Evolutionary conservation across 2,329 filamentous ascomycete species (phyloP).

Genomic region (Colletotrichum sp.): DNA sequence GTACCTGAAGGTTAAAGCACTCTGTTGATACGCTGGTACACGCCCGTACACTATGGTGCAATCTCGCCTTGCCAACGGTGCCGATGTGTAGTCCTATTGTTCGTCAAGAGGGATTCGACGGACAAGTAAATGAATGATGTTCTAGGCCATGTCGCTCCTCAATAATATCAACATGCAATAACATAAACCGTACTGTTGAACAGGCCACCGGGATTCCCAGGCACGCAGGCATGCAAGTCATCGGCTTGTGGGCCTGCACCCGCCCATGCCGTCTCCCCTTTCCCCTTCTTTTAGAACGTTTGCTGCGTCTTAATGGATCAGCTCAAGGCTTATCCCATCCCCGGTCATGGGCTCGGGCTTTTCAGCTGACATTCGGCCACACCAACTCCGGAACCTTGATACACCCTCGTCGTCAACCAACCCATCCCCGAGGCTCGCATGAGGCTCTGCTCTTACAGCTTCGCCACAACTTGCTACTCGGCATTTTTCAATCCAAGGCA

Average conservation of each 20-base stretch:
- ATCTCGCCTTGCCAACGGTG: background rate
- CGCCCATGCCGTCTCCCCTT: background rate
- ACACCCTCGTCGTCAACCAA: background rate
- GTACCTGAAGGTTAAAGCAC: background rate
- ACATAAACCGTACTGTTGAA: background rate
- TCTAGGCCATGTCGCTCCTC: background rate
- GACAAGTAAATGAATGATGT: background rate
- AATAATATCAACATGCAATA: background rate
- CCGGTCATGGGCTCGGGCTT: constrained; percentile 5
- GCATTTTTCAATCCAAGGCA: background rate
- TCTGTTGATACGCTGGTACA: background rate
- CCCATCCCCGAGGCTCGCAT: constrained; percentile 4
- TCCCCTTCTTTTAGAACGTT: background rate
- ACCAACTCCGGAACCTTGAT: constrained; percentile 16
- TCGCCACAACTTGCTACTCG: background rate
- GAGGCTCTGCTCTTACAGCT: constrained; percentile 14
- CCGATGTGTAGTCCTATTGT: background rate
- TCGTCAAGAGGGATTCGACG: background rate
- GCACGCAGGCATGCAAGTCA: background rate
- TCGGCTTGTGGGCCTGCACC: background rate
- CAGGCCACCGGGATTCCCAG: background rate
- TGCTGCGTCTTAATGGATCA: background rate
- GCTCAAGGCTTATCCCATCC: background rate
- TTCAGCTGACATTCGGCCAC: constrained; percentile 13
- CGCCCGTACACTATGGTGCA: background rate